Percentiles rank a stretch among this genome's conserved stretches.
phyloP scores from a whole-genome alignment of 2,329 filamentous ascomycete genomes.

The Ampelomyces quisqualis region DNA sequence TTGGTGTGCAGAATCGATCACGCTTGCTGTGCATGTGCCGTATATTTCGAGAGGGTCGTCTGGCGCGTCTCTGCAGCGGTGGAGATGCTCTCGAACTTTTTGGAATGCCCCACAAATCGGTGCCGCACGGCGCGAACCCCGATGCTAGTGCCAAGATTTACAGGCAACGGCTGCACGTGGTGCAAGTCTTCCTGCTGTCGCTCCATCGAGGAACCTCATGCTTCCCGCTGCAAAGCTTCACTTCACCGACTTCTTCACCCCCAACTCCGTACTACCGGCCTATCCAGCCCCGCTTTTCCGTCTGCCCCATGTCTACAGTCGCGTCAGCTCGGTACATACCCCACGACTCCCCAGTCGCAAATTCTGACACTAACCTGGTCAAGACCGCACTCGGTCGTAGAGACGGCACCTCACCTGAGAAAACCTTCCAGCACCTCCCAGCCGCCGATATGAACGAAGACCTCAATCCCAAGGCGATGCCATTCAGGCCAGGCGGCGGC shows the following conservation, averaged over 20 bases:
- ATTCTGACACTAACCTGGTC: constrained; percentile 28
- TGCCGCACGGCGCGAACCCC: constrained; percentile 11
- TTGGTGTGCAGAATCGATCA: too few species aligned
- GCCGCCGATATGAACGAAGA: constrained; percentile 23
- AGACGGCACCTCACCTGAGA: constrained; percentile 16
- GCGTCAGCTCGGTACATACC: constrained; percentile 28
- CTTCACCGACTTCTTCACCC: constrained; percentile 13
- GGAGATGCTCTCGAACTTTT: constrained; percentile 14
- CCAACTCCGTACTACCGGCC: constrained; percentile 9
- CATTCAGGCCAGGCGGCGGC: constrained; percentile 20
- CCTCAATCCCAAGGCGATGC: constrained; percentile 22
- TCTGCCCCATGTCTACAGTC: constrained; percentile 30
- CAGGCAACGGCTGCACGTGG: constrained; percentile 11
- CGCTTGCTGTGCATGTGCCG: too few species aligned
- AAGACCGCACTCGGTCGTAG: constrained; percentile 26
- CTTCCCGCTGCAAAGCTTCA: constrained; percentile 5
- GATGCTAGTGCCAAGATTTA: constrained; percentile 8
- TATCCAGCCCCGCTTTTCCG: constrained; percentile 13
- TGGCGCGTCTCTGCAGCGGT: neutral
- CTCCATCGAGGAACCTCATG: constrained; percentile 7
- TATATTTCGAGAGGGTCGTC: neutral
- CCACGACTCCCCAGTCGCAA: constrained; percentile 26
- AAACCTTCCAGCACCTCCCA: constrained; percentile 7
- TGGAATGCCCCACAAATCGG: constrained; percentile 14
- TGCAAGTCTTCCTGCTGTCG: neutral